Evolutionary conservation across 2,329 filamentous ascomycete species (phyloP).

Genomic region (Aspergillus sp.): DNA sequence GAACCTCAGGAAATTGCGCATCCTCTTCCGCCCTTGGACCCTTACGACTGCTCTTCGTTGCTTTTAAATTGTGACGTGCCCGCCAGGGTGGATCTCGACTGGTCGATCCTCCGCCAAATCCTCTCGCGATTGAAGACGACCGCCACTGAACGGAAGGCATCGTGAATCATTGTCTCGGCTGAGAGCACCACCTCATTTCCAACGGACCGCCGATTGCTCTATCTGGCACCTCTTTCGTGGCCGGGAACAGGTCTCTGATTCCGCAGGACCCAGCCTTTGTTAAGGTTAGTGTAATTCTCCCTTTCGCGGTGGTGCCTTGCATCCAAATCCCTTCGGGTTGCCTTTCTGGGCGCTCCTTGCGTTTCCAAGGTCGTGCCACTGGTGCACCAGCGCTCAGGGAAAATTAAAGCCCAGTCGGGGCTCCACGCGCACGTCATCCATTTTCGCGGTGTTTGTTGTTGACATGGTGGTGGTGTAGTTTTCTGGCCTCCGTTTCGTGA

Average conservation of each 20-base stretch:
- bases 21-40: no score
- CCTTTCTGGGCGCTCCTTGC: conserved; percentile 30
- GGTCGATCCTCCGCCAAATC: neutral
- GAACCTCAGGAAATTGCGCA: no score
- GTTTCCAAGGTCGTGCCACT: conserved; percentile 26
- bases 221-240: conserved; percentile 5
- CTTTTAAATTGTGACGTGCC: no score
- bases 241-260: conserved; percentile 1
- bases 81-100: neutral
- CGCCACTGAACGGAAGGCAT: conserved; percentile 11
- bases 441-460: conserved; percentile 31
- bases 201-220: conserved; percentile 13
- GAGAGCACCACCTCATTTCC: conserved; percentile 16
- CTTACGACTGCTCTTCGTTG: no score
- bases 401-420: conserved; percentile 21
- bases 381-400: conserved; percentile 23
- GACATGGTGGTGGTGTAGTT: conserved; percentile 24
- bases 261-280: conserved; percentile 10
- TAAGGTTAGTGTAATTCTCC: conserved; percentile 29
- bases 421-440: conserved; percentile 23
- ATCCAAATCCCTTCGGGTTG: conserved; percentile 26
- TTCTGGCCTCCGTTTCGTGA: conserved; percentile 19
- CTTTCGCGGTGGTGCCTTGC: conserved; percentile 33
- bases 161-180: conserved; percentile 27
- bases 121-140: neutral